phyloP scores from a whole-genome alignment of 2,329 filamentous ascomycete species.

The Biscogniauxia marginata region DNA sequence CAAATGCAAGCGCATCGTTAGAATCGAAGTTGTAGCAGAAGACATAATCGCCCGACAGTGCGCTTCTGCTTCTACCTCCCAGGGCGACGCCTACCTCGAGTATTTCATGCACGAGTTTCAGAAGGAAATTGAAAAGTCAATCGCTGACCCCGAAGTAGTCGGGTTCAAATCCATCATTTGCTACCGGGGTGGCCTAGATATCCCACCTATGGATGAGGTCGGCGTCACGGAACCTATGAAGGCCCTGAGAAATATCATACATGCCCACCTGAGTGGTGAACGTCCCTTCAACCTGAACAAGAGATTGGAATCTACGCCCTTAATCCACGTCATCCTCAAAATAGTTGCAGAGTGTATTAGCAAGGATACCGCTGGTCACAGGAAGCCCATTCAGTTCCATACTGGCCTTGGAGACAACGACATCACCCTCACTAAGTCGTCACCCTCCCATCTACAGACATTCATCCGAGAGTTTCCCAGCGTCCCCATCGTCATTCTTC shows the following conservation, averaged over 20 bases:
- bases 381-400: slow-evolving; percentile 81
- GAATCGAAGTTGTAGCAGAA: slow-evolving; percentile 72
- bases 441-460: slow-evolving; percentile 71
- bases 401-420: slow-evolving; percentile 81
- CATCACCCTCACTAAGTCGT: slow-evolving; percentile 66
- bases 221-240: slow-evolving; percentile 42
- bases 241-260: slow-evolving; percentile 38
- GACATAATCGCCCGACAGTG: slow-evolving; percentile 53
- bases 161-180: slow-evolving; percentile 84
- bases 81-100: slow-evolving; percentile 37
- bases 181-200: slow-evolving; percentile 71
- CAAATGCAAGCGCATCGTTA: slow-evolving; percentile 69
- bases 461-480: slow-evolving; percentile 68
- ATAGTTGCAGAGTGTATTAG: slow-evolving; percentile 59
- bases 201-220: slow-evolving; percentile 41
- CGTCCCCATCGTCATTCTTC: slow-evolving; percentile 74
- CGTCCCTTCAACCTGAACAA: slow-evolving; percentile 36
- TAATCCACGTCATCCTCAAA: slow-evolving; percentile 71
- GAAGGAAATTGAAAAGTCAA: slow-evolving; percentile 51
- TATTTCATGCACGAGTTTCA: slow-evolving; percentile 51
- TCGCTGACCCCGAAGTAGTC: slow-evolving; percentile 66
- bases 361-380: slow-evolving; percentile 37
- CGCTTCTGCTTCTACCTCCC: slow-evolving; percentile 38
- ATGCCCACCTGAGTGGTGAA: slow-evolving; percentile 27
- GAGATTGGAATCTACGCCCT: slow-evolving; percentile 58